phyloP scores from a whole-genome alignment of 2,329 filamentous ascomycete species.

The Harringtonia lauricola region DNA sequence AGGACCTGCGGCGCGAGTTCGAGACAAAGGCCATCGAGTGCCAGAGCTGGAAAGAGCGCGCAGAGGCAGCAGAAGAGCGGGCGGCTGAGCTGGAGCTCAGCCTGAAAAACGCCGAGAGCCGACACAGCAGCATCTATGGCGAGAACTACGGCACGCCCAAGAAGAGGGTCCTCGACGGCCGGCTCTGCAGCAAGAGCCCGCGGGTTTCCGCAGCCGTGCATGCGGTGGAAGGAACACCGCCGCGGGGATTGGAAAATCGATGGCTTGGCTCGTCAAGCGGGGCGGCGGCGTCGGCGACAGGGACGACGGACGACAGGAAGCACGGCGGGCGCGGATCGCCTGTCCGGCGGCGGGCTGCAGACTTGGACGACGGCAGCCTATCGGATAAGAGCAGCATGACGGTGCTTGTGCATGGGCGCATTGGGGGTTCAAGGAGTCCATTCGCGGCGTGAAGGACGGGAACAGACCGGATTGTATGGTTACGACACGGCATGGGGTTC shows the following conservation, averaged over 20 bases:
- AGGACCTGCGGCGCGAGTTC: conserved; percentile 35
- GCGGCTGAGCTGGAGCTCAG: conserved; percentile 27
- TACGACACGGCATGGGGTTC: no score
- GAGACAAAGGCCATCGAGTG: conserved; percentile 29
- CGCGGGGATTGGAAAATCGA: neutral
- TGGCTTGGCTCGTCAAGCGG: neutral
- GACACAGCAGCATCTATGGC: neutral
- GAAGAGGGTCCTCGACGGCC: neutral
- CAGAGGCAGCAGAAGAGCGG: conserved; percentile 43
- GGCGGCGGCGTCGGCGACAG: neutral
- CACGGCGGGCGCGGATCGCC: neutral
- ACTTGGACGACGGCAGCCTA: conserved; percentile 3
- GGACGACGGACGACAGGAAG: neutral
- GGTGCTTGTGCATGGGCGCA: conserved; percentile 2
- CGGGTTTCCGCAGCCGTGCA: neutral
- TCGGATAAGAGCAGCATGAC: conserved; percentile 6
- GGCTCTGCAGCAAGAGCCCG: no score
- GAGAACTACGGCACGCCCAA: neutral
- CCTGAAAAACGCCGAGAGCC: no score
- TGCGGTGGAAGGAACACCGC: neutral
- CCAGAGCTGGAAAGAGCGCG: conserved; percentile 41
- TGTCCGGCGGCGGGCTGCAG: neutral
- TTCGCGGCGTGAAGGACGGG: no score
- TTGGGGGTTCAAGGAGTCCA: no score
- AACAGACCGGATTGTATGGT: no score